These are phyloP conservation scores for Pichia manshurica DNA, from an alignment of 805 yeast genomes.

Conservation along the genomic window DNA sequence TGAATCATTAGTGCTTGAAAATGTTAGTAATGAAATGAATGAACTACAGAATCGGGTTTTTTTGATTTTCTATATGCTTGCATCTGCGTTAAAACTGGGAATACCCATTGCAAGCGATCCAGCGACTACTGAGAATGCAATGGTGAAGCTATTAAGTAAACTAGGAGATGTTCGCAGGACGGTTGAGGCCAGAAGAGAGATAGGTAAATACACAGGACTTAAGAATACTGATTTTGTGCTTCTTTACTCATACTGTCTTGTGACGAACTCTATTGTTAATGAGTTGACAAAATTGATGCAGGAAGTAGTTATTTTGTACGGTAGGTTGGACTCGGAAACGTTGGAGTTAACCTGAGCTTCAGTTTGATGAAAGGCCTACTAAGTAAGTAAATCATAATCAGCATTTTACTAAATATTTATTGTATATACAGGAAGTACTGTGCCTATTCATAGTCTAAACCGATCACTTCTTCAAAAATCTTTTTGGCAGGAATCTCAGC, in stretches of 20 bases:
- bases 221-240: conserved; percentile 71
- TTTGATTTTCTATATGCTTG: conserved; percentile 68
- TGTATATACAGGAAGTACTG: not conserved
- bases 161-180: conserved; percentile 51
- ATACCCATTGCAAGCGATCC: conserved; percentile 74
- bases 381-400: not conserved
- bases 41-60: conserved; percentile 72
- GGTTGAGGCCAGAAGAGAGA: conserved; percentile 19
- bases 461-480: conserved; percentile 71
- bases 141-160: conserved; percentile 61
- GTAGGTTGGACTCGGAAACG: conserved; percentile 59
- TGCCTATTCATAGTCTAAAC: conserved; percentile 32
- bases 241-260: conserved; percentile 68
- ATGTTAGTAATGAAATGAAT: conserved; percentile 50
- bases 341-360: conserved; percentile 35
- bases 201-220: conserved; percentile 29
- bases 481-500: conserved; percentile 80
- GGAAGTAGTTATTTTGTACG: conserved; percentile 53
- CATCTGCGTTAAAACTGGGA: conserved; percentile 69
- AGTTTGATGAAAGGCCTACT: too few species aligned
- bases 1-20: conserved; percentile 52
- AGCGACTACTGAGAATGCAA: conserved; percentile 71
- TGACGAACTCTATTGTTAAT: conserved; percentile 58
- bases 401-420: too few species aligned
- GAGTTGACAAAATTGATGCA: conserved; percentile 56